These are phyloP conservation scores for Fusarium nematophilum DNA, from an alignment of 2,329 filamentous ascomycete genomes.

Conservation along the genomic window DNA sequence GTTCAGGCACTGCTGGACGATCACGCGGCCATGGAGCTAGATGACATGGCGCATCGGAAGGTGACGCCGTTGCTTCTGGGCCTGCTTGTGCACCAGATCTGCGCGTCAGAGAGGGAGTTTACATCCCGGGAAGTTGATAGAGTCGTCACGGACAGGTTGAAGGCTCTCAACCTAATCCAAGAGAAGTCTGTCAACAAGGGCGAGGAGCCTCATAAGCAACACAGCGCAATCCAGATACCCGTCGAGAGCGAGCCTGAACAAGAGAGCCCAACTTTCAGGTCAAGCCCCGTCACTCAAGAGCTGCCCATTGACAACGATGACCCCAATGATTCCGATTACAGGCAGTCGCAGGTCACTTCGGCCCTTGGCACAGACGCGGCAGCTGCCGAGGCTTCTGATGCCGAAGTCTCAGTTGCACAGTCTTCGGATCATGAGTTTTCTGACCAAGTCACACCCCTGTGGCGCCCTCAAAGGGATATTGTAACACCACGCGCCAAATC, in stretches of 20 bases:
- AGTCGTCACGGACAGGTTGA: conserved; percentile 2
- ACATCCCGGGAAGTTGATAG: conserved; percentile 4
- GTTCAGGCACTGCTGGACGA: conserved; percentile 12
- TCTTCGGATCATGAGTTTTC: neutral
- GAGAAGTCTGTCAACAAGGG: no score
- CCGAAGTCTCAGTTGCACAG: neutral
- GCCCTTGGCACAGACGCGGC: neutral
- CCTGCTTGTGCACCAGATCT: conserved; percentile 17
- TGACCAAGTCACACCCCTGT: neutral
- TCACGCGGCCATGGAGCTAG: conserved; percentile 1
- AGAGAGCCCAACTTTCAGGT: no score
- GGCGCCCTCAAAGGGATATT: no score
- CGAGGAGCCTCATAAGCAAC: no score
- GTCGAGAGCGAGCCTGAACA: neutral
- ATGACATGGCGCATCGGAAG: neutral
- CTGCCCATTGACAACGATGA: conserved; percentile 7
- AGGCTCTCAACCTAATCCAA: neutral
- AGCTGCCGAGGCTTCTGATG: neutral
- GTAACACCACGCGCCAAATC: no score
- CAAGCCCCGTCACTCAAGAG: neutral
- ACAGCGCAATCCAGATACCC: neutral
- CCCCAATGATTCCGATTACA: conserved; percentile 11
- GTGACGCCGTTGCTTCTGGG: conserved; percentile 22
- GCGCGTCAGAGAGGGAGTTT: neutral
- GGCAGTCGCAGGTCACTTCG: neutral